Percentiles rank a stretch among this genome's conserved stretches.
These are phyloP conservation scores for Aspergillus fumigatus DNA, from an alignment of 2,329 filamentous ascomycete genomes.

Conservation along the genomic window DNA sequence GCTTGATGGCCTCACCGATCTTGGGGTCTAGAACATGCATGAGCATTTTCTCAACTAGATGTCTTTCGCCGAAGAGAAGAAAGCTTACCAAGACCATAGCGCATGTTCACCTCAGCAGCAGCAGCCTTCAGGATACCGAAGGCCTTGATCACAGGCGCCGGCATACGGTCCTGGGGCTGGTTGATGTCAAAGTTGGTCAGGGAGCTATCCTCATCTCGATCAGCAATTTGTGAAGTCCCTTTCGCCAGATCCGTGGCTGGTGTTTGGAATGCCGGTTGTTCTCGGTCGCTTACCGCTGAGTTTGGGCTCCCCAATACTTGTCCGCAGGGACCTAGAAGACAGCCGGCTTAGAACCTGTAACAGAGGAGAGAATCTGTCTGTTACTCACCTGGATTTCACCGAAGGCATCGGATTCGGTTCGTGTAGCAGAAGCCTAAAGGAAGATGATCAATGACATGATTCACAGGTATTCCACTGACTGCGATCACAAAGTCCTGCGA, in stretches of 20 bases:
- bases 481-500: background rate
- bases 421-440: constrained; percentile 46
- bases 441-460: background rate
- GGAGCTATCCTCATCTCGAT: constrained; percentile 48
- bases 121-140: constrained; percentile 98
- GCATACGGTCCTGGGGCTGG: constrained; percentile 98
- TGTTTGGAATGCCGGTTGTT: background rate
- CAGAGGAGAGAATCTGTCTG: background rate
- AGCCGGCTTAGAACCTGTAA: constrained; percentile 11
- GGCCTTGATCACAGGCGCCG: constrained; percentile 81
- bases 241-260: background rate
- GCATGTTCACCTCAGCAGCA: constrained; percentile 92
- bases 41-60: constrained; percentile 4
- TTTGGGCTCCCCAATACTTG: constrained; percentile 99
- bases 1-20: constrained; percentile 86
- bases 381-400: constrained; percentile 73
- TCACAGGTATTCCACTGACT: background rate
- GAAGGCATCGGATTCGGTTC: constrained; percentile 95
- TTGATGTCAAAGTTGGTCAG: constrained; percentile 99
- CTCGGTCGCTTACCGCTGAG: constrained; percentile 60
- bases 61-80: constrained; percentile 4
- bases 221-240: constrained; percentile 11
- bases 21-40: constrained; percentile 63
- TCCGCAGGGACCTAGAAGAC: constrained; percentile 63
- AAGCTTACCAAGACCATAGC: constrained; percentile 68